phyloP scores from a whole-genome alignment of 116 monocot genomes.

The Cymodocea nodosa region DNA sequence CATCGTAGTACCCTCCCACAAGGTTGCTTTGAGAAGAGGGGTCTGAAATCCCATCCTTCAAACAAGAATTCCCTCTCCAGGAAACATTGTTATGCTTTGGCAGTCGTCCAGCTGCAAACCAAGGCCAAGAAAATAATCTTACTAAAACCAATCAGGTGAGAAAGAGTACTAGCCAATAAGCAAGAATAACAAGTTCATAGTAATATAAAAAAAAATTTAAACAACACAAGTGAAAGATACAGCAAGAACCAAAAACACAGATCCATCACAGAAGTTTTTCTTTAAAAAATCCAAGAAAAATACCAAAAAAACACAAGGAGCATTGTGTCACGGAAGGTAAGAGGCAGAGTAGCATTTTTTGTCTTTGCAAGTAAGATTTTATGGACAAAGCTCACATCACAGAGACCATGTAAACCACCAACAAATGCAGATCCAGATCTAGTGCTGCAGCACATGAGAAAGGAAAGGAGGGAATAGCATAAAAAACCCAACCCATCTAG shows the following conservation, averaged over 20 bases:
- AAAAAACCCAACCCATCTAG: conserved; percentile 1
- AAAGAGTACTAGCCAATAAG: not conserved
- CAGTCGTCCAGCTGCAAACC: conserved; percentile 42
- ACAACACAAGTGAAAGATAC: too few relatives aligned
- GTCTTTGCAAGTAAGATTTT: too few relatives aligned
- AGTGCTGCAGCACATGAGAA: not conserved
- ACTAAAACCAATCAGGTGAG: not conserved
- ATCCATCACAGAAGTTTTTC: not conserved
- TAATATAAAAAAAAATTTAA: too few relatives aligned
- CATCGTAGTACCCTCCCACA: conserved; percentile 75
- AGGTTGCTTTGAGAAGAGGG: conserved; percentile 29
- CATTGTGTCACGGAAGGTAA: not conserved
- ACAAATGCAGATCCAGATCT: not conserved
- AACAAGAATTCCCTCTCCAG: conserved; percentile 72
- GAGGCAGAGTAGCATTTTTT: not conserved
- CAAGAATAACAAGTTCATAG: not conserved
- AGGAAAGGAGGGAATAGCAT: not conserved
- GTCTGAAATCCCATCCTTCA: conserved; percentile 71
- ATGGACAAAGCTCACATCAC: not conserved
- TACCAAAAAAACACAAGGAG: not conserved
- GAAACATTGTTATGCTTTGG: conserved; percentile 73
- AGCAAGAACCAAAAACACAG: too few relatives aligned
- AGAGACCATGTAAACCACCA: not conserved
- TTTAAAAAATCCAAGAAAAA: not conserved
- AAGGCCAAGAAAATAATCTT: not conserved